Conservation (phyloP, 2,329 filamentous ascomycete genomes). For the Calycina herbarum region DNA sequence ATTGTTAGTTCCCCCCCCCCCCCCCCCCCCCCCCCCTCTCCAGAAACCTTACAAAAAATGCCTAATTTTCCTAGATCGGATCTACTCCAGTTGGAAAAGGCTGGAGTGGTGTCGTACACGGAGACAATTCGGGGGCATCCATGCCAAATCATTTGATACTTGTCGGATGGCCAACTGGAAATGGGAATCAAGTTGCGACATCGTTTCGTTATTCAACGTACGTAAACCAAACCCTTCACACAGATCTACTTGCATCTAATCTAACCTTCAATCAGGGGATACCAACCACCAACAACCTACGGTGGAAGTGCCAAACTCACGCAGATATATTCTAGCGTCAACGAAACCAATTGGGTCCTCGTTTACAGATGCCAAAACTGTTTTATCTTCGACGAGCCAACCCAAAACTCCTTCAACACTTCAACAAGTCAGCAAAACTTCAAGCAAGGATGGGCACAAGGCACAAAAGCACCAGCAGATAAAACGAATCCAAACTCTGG, state of each 20-base stretch:
- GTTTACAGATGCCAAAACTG: constrained; percentile 65
- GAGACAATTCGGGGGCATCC: constrained; percentile 40
- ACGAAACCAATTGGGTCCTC: constrained; percentile 58
- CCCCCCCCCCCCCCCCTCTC: too few relatives aligned
- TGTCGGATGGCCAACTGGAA: constrained; percentile 54
- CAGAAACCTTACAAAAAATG: too few relatives aligned
- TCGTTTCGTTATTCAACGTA: constrained; percentile 55
- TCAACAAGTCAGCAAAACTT: constrained; percentile 47
- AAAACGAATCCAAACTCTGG: constrained; percentile 46
- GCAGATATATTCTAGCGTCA: constrained; percentile 58
- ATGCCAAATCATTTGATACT: constrained; percentile 61
- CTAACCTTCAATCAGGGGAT: constrained; percentile 44
- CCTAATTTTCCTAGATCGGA: constrained; percentile 36
- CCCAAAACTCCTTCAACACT: constrained; percentile 42
- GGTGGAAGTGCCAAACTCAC: constrained; percentile 61
- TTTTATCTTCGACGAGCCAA: constrained; percentile 53
- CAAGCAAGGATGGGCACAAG: constrained; percentile 58
- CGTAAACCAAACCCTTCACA: constrained; percentile 12
- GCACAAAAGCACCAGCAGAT: constrained; percentile 41
- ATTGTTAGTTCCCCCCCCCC: constrained; percentile 44
- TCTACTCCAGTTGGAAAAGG: constrained; percentile 47
- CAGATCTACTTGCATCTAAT: neutral
- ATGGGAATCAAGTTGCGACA: constrained; percentile 52
- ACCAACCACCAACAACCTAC: constrained; percentile 58
- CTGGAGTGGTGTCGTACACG: constrained; percentile 60